phyloP scores from a whole-genome alignment of 2,329 filamentous ascomycete genomes.

The Penicillium psychrosexuale region DNA sequence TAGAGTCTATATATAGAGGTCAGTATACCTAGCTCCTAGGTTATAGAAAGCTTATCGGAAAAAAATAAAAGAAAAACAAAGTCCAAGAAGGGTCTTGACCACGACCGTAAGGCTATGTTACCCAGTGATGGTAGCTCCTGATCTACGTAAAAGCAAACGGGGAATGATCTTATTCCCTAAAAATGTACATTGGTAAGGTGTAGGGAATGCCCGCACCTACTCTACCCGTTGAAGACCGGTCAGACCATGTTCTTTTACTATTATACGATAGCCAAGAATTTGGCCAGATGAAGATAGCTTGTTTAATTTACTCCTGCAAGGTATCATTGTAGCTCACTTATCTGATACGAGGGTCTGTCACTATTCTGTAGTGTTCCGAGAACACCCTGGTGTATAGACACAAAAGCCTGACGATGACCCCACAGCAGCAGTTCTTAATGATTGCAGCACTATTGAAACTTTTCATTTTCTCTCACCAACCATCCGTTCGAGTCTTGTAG shows the following conservation, averaged over 20 bases:
- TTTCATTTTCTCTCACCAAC: not conserved
- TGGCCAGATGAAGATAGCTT: not conserved
- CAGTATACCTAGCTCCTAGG: too few species aligned
- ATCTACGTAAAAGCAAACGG: not conserved
- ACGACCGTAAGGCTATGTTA: not conserved
- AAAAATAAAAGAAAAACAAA: too few species aligned
- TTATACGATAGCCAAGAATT: not conserved
- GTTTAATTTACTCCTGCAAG: not conserved
- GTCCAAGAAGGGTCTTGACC: too few species aligned
- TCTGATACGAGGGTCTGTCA: not conserved
- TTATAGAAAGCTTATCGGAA: not conserved
- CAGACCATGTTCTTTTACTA: too few species aligned
- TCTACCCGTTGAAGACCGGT: not conserved
- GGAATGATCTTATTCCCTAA: not conserved
- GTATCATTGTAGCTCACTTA: not conserved
- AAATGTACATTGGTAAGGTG: not conserved
- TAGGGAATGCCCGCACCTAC: not conserved
- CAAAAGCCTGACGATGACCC: not conserved
- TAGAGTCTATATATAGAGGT: too few species aligned
- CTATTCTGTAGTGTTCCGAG: not conserved
- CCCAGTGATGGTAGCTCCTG: not conserved
- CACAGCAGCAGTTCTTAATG: not conserved
- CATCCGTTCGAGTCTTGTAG: not conserved
- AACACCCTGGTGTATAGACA: not conserved
- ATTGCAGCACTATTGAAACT: not conserved